Base-by-base conservation (phyloP, 352 stramenopile genomes). In the Globisporangium perplexum region DNA sequence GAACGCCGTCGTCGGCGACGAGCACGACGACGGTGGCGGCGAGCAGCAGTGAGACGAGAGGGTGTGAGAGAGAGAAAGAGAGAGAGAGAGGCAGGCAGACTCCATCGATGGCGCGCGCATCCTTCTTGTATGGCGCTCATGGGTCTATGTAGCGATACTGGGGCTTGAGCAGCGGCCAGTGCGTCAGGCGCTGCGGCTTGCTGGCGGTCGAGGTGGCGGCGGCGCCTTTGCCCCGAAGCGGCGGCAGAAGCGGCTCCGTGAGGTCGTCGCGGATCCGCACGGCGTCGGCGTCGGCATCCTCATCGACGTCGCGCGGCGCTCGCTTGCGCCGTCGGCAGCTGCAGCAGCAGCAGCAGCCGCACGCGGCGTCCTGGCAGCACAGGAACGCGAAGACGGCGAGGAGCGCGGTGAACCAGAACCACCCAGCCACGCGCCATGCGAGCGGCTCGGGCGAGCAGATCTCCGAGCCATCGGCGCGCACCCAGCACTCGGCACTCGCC, bases 371-470 rank as follows among this genome's bases (percentile, higher is more conserved):
- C 5, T 59, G 74, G 43, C 67, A 80, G 11, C 71, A 65, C 7
- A 72, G 52, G 43, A 70, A 57, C 51, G 47, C 52, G 28, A 68
- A 57, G 17, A 57, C 56, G 53, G 83, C 57, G 24, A 87, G 43
- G 43, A 88, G 60, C 49, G 83, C 38, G 33, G 58, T 71, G 57
- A 88, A 77, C 71, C 80, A 90, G 60, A 88, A 74, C 79, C 79
- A 90, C 72, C 74, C 86, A 38, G 74, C 59, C 26, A 68, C 60
- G 47, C 77, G 54, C 62, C 76, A 75, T 11, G 66, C 72, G 7
- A 68, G 50, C 12, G 68, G 64, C 18, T 90, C 79, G 4, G 67
- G 50, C 10, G 69, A 62, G 47, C 79, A 90, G 57, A 90, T 69
- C 55, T 82, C 67, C 12, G 69, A 59, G 49, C 76, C 79, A 41